Percentiles rank a stretch among this genome's conserved stretches.
phyloP scores from a whole-genome alignment of 2,329 filamentous ascomycete species.

The Blastomyces emzantsi region DNA sequence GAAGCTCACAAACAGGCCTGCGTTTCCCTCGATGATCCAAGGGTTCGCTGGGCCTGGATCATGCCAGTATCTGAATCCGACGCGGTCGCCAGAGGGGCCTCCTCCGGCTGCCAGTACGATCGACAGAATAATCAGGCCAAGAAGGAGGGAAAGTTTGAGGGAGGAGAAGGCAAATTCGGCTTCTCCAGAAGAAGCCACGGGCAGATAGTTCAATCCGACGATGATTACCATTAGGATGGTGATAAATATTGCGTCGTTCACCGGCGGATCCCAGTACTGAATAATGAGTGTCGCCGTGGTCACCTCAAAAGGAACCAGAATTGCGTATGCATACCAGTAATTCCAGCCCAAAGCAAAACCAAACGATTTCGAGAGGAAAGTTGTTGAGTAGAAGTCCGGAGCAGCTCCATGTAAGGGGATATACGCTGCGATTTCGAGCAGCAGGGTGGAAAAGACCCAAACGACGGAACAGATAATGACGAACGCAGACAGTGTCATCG shows the following conservation, averaged over 20 bases:
- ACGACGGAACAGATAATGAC: conserved; percentile 9
- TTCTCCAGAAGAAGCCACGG: conserved; percentile 20
- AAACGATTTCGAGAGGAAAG: conserved; percentile 21
- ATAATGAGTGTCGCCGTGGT: conserved; percentile 42
- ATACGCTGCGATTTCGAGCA: conserved; percentile 11
- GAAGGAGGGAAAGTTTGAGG: conserved; percentile 43
- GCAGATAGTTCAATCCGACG: conserved; percentile 18
- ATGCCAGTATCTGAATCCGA: conserved; percentile 44
- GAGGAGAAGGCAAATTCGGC: conserved; percentile 40
- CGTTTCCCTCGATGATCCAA: conserved; percentile 23
- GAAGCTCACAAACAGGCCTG: conserved; percentile 48
- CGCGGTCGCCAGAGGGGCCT: conserved; percentile 35
- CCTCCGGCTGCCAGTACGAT: conserved; percentile 44
- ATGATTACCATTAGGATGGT: conserved; percentile 20
- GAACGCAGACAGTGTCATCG: conserved; percentile 1
- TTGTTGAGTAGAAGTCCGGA: conserved; percentile 9
- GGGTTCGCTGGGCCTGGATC: conserved; percentile 39
- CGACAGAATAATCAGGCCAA: conserved; percentile 44
- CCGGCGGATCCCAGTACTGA: conserved; percentile 30
- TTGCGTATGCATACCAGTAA: conserved; percentile 45
- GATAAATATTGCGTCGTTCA: conserved; percentile 20
- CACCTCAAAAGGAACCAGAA: conserved; percentile 43
- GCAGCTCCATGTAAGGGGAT: conserved; percentile 12
- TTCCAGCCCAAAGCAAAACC: conserved; percentile 46
- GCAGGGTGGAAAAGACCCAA: conserved; percentile 7